Evolutionary conservation across 352 stramenopile species (phyloP), one percentile per base, ranked within the genome.

Genomic region (Pythium myriotylum): DNA sequence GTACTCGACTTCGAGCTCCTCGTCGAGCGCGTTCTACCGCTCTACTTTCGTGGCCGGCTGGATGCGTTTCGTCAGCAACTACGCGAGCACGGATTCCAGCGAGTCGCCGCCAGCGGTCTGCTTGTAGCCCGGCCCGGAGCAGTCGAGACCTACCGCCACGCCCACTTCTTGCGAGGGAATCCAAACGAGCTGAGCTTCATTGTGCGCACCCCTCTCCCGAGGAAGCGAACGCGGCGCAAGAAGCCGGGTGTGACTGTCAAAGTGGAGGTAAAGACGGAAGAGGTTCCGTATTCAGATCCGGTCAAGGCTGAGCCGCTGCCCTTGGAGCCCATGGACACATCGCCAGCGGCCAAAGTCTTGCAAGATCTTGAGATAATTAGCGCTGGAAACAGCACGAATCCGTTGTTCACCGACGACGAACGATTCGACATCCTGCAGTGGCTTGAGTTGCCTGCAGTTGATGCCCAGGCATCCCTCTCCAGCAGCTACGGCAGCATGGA

Each of bases 41-140:
- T 76, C 14, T 91, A 92, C 67, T 92, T 86, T 52, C 79, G 81
- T 22, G 83, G 83, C 0, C 70, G 81, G 13, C 62, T 91, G 2
- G 79, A 68, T 35, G 72, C 77, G 10, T 91, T 92, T 64, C 77
- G 64, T 16, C 83, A 92, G 65, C 83, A 92, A 56, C 60, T 92
- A 13, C 65, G 69, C 10, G 81, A 91, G 37, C 83, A 92, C 67
- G 80, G 76, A 32, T 92, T 92, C 33, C 55, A 70, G 50, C 50
- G 42, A 24, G 35, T 59, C 46, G 40, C 40, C 12, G 17, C 35
- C 39, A 54, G 37, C 43, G 17, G n/a, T 29, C 22, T 54, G 23
- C 12, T n/a, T 3, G 16, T 14, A 12, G 12, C 4, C 14, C 19
- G 40, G n/a, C 22, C 23, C 24, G 26, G 35, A 23, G 42, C 52